phyloP scores from a whole-genome alignment of 192 early-diverging fungal species.

The Pilaira anomala region DNA sequence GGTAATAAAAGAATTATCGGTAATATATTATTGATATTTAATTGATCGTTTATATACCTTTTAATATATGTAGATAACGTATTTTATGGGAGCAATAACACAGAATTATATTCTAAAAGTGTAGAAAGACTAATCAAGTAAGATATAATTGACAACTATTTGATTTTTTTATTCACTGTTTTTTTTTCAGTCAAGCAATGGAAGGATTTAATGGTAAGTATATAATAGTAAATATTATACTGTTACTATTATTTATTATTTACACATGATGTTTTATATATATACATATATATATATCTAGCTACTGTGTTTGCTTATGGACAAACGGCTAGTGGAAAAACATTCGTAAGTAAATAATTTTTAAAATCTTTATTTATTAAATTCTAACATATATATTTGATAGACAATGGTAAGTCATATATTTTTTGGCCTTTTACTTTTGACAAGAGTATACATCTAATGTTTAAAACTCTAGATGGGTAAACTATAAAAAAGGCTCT shows the following conservation, averaged over 20 bases:
- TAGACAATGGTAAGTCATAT: slow-evolving; percentile 45
- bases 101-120: slow-evolving; percentile 45
- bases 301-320: slow-evolving; percentile 98
- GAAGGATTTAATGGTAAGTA: slow-evolving; percentile 86
- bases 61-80: slow-evolving; percentile 41
- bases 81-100: slow-evolving; percentile 53
- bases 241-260: background rate
- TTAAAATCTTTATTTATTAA: background rate
- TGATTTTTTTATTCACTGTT: background rate
- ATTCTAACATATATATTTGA: slow-evolving; percentile 5
- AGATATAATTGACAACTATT: background rate
- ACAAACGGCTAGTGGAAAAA: slow-evolving; percentile 96
- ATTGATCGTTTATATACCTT: background rate
- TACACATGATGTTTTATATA: background rate
- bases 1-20: too few relatives aligned
- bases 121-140: slow-evolving; percentile 31
- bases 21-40: too few relatives aligned
- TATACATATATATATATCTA: slow-evolving; percentile 20
- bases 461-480: slow-evolving; percentile 7
- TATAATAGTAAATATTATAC: background rate
- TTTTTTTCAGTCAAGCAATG: slow-evolving; percentile 55
- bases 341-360: slow-evolving; percentile 67
- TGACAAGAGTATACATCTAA: background rate
- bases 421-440: background rate
- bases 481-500: background rate